phyloP scores from a whole-genome alignment of 2,329 filamentous ascomycete genomes.

The Fusarium goolgardi region DNA sequence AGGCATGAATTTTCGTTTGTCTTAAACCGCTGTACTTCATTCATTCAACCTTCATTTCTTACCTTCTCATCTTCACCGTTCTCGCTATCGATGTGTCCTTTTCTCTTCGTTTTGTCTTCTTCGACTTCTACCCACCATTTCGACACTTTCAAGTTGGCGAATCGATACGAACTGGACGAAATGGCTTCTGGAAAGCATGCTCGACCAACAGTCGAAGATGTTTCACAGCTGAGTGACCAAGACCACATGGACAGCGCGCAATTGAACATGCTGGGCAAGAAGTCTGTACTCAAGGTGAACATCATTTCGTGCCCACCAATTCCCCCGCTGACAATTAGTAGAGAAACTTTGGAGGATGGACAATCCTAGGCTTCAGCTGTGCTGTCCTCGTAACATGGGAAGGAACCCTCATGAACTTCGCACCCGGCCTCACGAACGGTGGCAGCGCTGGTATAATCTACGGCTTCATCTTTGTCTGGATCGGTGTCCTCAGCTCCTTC shows the following conservation, averaged over 20 bases:
- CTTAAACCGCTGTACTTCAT: background rate
- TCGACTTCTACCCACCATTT: background rate
- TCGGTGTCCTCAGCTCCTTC: conserved; percentile 52
- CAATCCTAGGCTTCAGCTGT: conserved; percentile 46
- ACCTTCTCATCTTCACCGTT: background rate
- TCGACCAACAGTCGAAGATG: conserved; percentile 11
- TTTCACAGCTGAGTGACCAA: conserved; percentile 21
- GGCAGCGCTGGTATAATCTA: conserved; percentile 57
- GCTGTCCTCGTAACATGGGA: conserved; percentile 47
- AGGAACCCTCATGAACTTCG: conserved; percentile 45
- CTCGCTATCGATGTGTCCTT: fast-evolving
- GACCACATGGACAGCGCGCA: conserved; percentile 41
- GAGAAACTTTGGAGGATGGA: conserved; percentile 45
- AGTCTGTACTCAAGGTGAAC: conserved; percentile 22
- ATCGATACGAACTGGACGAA: conserved; percentile 21
- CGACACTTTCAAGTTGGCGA: background rate
- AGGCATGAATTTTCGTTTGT: background rate
- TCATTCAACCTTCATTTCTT: background rate
- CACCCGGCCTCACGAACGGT: conserved; percentile 42
- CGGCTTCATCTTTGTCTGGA: conserved; percentile 64
- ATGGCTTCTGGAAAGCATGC: conserved; percentile 19
- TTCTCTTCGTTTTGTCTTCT: background rate
- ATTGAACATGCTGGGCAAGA: conserved; percentile 27
- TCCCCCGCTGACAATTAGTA: background rate
- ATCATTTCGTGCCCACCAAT: too few relatives aligned